Evolutionary conservation across 2,329 filamentous ascomycete species (phyloP), one percentile per base, ranked within the genome.

Genomic region (Fusarium devonianum): DNA sequence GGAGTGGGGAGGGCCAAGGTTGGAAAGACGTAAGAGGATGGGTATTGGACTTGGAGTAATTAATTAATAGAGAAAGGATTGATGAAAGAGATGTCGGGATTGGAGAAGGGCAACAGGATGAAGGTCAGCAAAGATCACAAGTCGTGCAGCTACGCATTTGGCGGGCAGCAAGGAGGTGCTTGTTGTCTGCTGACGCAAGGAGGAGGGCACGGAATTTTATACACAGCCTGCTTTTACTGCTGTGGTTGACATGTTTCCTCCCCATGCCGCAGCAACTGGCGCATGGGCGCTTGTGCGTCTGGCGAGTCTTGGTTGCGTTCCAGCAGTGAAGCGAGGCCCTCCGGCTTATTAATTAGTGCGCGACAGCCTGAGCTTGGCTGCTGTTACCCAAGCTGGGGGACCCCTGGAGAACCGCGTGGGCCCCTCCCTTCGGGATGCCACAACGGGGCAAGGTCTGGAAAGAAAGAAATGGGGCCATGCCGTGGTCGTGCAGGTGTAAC

Each of bases 401-500:
- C 14, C 16, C 32, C 29, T 30, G 8, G 7, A 16, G 11, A 11
- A n/a, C 12, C 17, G 25, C 40, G 28, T 42, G 39, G 37, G 47
- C 21, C 29, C 52, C 25, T 12, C 9, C 30, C 30, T 29, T 56
- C 55, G 56, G 56, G 46, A 59, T 56, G 56, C 56, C 55, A 38
- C 46, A 58, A 58, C 37, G 13, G 48, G 56, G 44, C 30, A 52
- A 40, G 40, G 38, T 11, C 21, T 23, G 14, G 12, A 12, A 25
- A 13, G 16, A 7, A n/a, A 53, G 36, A 28, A 35, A 52, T 56
- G 52, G 52, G 39, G 17, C 32, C 17, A 21, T 19, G 35, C 51
- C 6, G 28, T 40, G 36, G 18, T 22, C 29, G 50, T 41, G 55
- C 41, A 59, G 32, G 45, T 56, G 56, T 59, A 59, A 59, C 50